Conservation (phyloP, 2,329 filamentous ascomycete species). For the Apiospora malaysiana region DNA sequence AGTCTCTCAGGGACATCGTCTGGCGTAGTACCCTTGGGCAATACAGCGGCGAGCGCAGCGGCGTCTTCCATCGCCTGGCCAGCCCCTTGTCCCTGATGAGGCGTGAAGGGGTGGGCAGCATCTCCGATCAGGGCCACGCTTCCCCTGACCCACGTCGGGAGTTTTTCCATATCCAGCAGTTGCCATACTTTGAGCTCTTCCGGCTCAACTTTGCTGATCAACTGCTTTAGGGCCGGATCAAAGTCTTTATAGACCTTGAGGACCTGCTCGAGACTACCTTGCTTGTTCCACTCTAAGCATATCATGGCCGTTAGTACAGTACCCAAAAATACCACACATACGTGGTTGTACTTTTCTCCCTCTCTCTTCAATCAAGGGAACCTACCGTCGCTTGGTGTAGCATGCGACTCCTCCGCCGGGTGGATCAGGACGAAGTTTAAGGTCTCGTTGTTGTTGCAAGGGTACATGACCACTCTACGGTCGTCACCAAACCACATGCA, state of each 20-base stretch:
- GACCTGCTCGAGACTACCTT: slow-evolving; percentile 43
- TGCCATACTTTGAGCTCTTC: slow-evolving; percentile 61
- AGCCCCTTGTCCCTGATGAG: slow-evolving; percentile 50
- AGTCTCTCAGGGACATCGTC: slow-evolving; percentile 61
- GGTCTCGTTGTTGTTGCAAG: slow-evolving; percentile 48
- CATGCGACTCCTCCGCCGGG: slow-evolving; percentile 48
- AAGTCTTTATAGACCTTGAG: slow-evolving; percentile 50
- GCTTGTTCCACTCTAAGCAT: slow-evolving; percentile 48
- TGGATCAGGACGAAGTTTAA: slow-evolving; percentile 60
- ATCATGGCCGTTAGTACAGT: slow-evolving; percentile 24
- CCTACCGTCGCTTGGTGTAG: slow-evolving; percentile 39
- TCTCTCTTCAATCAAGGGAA: not conserved
- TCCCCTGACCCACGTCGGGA: slow-evolving; percentile 42
- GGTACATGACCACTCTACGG: slow-evolving; percentile 53
- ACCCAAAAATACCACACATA: not conserved
- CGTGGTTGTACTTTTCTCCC: no score
- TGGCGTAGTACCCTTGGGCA: slow-evolving; percentile 51
- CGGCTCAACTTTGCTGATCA: slow-evolving; percentile 51
- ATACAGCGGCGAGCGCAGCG: slow-evolving; percentile 60
- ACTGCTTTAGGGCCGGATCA: slow-evolving; percentile 44
- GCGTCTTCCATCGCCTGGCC: slow-evolving; percentile 72
- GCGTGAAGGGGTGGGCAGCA: slow-evolving; percentile 68
- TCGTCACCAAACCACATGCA: slow-evolving; percentile 49
- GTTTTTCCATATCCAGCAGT: slow-evolving; percentile 64
- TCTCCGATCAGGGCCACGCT: slow-evolving; percentile 34